Evolutionary conservation across 345 rosid species (phyloP).

Genomic region (Kernera saxatilis): DNA sequence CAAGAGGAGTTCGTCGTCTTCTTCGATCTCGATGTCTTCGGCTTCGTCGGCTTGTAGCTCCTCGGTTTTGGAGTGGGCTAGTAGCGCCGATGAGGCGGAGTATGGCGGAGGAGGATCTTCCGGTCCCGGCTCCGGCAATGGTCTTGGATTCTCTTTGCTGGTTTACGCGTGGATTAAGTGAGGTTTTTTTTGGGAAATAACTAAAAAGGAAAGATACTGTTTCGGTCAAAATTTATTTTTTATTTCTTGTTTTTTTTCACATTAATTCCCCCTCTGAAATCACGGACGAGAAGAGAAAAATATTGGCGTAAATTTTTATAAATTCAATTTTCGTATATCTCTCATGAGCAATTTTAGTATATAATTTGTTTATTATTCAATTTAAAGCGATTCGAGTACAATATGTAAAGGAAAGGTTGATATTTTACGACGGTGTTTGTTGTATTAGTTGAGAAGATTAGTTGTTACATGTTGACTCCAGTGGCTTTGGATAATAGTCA

Average conservation of each 20-base stretch:
- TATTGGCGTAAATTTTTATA: constrained; percentile 9
- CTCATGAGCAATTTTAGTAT: background rate
- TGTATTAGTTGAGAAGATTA: constrained; percentile 20
- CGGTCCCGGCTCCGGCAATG: constrained; percentile 51
- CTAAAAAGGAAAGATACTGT: constrained; percentile 4
- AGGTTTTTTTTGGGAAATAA: background rate
- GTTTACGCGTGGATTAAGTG: constrained; percentile 90
- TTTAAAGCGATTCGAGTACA: background rate
- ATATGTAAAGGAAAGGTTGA: background rate
- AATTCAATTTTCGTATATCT: background rate
- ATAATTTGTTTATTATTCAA: background rate
- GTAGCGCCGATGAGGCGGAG: constrained; percentile 37
- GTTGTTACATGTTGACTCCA: constrained; percentile 19
- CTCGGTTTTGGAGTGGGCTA: constrained; percentile 95
- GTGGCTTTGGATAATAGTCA: constrained; percentile 2
- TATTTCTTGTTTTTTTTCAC: background rate
- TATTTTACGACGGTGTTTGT: background rate
- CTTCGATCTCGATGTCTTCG: constrained; percentile 82
- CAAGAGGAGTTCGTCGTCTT: constrained; percentile 64
- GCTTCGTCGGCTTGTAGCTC: constrained; percentile 78
- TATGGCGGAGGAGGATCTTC: constrained; percentile 35
- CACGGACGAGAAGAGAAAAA: constrained; percentile 14
- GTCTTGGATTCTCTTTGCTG: constrained; percentile 66
- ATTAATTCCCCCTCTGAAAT: background rate
- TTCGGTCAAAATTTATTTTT: background rate